Evolutionary conservation across 345 rosid genomes (phyloP).

Genomic region (Citrus reticulata): DNA sequence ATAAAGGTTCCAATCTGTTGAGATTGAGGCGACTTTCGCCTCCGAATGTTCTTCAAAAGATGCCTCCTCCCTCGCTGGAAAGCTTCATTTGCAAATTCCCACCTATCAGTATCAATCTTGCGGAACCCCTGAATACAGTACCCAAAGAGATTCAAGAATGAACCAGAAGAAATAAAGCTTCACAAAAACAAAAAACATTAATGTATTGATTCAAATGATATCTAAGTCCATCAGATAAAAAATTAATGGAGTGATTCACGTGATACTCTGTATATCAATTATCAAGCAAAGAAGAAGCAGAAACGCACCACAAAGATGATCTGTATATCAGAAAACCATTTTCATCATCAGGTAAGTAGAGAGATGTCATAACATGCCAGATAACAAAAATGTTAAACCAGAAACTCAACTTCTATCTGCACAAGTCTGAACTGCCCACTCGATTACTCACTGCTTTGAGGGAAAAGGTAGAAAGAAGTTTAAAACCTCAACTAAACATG

Average conservation of each 20-base stretch:
- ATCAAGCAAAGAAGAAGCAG: constrained; percentile 13
- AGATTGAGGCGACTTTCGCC: constrained; percentile 72
- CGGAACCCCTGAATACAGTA: constrained; percentile 66
- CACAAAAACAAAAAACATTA: not conserved
- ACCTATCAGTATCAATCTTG: constrained; percentile 78
- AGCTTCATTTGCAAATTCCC: constrained; percentile 93
- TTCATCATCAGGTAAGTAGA: constrained; percentile 1
- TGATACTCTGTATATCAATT: not conserved
- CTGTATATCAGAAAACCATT: not conserved
- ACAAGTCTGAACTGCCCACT: constrained; percentile 31
- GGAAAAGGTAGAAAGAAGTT: constrained; percentile 19
- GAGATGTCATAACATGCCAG: constrained; percentile 4
- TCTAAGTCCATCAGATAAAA: not conserved
- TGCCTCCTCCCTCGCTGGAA: constrained; percentile 77
- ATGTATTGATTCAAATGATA: not conserved
- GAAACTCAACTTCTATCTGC: constrained; percentile 45
- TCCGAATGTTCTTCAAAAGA: constrained; percentile 77
- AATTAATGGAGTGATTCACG: not conserved
- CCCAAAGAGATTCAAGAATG: constrained; percentile 28
- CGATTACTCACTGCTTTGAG: constrained; percentile 10
- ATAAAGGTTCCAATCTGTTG: constrained; percentile 50
- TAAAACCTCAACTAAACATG: constrained; percentile 17
- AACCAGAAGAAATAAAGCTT: constrained; percentile 9
- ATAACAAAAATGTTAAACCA: constrained; percentile 10
- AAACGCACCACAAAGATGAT: constrained; percentile 3